A percentile compares a stretch with the other conserved stretches of the same genome.
Evolutionary conservation across 495 filamentous ascomycete species (phyloP).

Genomic region (Penicillium canariense): DNA sequence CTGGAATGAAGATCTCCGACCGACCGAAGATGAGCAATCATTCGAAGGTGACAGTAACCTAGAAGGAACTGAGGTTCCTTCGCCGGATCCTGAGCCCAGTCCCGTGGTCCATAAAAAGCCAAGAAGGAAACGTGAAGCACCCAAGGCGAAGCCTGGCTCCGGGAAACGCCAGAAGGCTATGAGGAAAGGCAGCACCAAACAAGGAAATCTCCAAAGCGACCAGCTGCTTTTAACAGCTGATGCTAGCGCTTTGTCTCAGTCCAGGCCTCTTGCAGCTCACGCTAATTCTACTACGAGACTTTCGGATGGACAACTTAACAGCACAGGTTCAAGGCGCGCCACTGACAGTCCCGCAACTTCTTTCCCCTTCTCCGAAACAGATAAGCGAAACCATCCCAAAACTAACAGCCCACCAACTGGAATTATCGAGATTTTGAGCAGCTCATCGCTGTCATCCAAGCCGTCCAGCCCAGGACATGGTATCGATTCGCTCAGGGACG

Average conservation of each 20-base stretch:
- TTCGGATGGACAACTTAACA: background rate
- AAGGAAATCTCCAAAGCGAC: background rate
- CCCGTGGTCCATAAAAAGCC: conserved; percentile 1
- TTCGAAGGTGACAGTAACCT: background rate
- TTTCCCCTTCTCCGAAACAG: background rate
- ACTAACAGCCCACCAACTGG: background rate
- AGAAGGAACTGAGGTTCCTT: conserved; percentile 14
- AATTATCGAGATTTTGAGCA: conserved; percentile 14
- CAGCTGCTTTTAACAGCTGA: conserved; percentile 13
- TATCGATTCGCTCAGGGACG: background rate
- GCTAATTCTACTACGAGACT: background rate
- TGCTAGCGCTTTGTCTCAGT: background rate
- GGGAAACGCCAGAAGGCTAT: conserved; percentile 19
- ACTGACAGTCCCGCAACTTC: background rate
- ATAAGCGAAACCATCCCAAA: background rate
- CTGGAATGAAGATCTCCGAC: conserved; percentile 37
- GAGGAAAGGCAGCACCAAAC: background rate
- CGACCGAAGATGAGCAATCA: conserved; percentile 24
- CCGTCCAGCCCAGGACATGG: background rate
- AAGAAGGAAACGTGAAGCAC: conserved; percentile 8
- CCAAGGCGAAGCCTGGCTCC: background rate
- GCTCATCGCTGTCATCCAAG: background rate
- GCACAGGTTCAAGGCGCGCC: background rate
- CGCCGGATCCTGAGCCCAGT: conserved; percentile 12
- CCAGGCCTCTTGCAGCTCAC: background rate